Base-by-base conservation (phyloP, 2,329 filamentous ascomycete species). In the Diaporthe aspalathi region DNA sequence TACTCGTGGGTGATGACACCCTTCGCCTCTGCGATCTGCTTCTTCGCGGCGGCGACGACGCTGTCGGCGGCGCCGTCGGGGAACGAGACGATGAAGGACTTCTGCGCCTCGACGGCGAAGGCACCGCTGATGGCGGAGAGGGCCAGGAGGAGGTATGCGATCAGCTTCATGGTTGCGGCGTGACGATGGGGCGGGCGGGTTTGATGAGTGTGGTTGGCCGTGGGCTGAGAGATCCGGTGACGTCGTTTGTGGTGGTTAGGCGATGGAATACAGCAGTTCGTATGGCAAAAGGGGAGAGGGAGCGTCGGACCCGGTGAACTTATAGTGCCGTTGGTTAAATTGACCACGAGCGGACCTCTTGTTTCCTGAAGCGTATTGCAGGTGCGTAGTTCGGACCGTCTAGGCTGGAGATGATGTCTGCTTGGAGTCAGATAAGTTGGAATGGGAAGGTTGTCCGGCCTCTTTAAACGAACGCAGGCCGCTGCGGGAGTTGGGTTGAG, bases 1-100 rank as follows among this genome's bases (percentile, higher is more conserved):
- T 94, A 96, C 77, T 91, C 88, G 83, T 97, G 94, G 27, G 92
- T 96, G 76, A 97, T 94, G 63, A 88, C 82, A 49, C 93, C 94
- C 63, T 93, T 93, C 49, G 90, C 91, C 56, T 90, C 85, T 67
- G 85, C 82, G 76, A 97, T 91, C 2, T 89, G 88, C 52, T 91
- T 82, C 84, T 92, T 96, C 54, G 93, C 94, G 70, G 92, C 81
- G 27, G 90, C 83, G 40, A 97, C 80, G 45, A 97, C 84, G 45
- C 85, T 86, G 74, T 92, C 84, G 24, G 94, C 91, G 17, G 90
- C 92, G 60, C 89, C 86, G 66, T 90, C 84, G 29, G 92, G 90
- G 79, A 94, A 97, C 78, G 88, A 93, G 77, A 98, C 86, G 76
- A 98, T 91, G 74, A 97, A 90, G 45, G 90, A 89, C 81, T 94